Conservation (phyloP, 2,329 filamentous ascomycete species). For the Cordyceps farinosa region DNA sequence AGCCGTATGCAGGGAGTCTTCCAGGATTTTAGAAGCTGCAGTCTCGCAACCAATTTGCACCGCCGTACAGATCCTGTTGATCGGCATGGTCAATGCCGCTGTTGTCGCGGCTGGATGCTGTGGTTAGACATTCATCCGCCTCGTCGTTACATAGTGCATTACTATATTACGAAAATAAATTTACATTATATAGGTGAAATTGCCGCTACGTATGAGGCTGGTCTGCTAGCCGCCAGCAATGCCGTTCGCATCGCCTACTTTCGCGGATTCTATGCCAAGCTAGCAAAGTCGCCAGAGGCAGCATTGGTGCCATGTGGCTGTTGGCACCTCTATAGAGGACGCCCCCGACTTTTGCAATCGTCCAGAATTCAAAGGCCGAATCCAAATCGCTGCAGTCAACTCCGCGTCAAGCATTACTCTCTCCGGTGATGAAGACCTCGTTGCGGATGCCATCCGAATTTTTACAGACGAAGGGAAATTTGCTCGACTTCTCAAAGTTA, state of each 20-base stretch:
- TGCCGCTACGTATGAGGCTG: conserved; percentile 45
- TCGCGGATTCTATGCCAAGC: conserved; percentile 16
- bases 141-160: neutral
- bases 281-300: neutral
- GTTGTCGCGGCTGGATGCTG: conserved; percentile 30
- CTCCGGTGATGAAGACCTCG: conserved; percentile 11
- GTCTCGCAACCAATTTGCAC: conserved; percentile 27
- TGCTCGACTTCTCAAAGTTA: conserved; percentile 8
- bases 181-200: conserved; percentile 33
- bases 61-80: conserved; percentile 24
- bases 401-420: conserved; percentile 21
- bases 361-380: conserved; percentile 18
- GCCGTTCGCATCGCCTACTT: conserved; percentile 24
- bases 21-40: conserved; percentile 21
- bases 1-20: neutral
- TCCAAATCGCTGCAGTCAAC: conserved; percentile 22
- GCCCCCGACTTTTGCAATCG: neutral
- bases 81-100: conserved; percentile 25
- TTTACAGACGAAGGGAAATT: conserved; percentile 9
- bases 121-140: conserved; percentile 45
- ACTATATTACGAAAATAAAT: neutral
- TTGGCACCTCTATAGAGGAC: conserved; percentile 17
- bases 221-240: conserved; percentile 29
- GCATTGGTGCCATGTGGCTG: conserved; percentile 19
- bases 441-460: neutral